Base-by-base conservation (phyloP, 148 eudicot genomes). In the Dysphania ambrosioides region DNA sequence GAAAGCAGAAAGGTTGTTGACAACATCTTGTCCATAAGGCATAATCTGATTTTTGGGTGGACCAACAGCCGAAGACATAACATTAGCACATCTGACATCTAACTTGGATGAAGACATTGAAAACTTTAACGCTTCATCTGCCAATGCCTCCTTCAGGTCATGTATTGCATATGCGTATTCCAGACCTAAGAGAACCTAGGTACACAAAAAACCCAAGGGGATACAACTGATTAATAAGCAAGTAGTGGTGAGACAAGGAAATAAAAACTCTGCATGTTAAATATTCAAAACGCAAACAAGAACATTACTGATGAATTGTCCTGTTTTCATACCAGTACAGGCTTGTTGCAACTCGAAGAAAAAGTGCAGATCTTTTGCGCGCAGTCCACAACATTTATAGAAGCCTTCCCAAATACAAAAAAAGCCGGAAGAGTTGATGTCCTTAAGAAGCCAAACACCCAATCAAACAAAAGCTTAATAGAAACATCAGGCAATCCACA, bases 341-440 rank as follows among this genome's bases (percentile, higher is more conserved):
- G 93, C 83, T 90, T 92, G 70, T 64, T 73, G 67, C 77, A 75
- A 36, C 78, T 77, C 69, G 62, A 74, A 34, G 82, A 86, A 79
- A 72, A 79, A 40, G 75, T 67, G 65, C 75, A 72, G 73, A 94
- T 78, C 64, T 56, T 87, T 71, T 82, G 81, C 11, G 86, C 86
- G 68, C 91, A 88, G 36, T 78, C 79, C 27, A 85, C 78, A 78
- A 78, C 78, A 71, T 70, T 67, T 40, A 92, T 77, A 31, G 87
- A 72, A 73, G 93, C 88, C 83, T 92, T 94, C 62, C 95, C 91
- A 40, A 91, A 90, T 49, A 90, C 86, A 81, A 87, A 90, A 35
- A 83, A 86, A 16, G 97, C 97, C n/a, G 98, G 97, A 82, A 94
- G 86, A 56, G 85, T 86, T 5, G 98, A 83, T 23, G 96, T 90